Evolutionary conservation across 352 stramenopile genomes (phyloP), one percentile per base, ranked within the genome.

Genomic region (Phytophthora podocarpi): DNA sequence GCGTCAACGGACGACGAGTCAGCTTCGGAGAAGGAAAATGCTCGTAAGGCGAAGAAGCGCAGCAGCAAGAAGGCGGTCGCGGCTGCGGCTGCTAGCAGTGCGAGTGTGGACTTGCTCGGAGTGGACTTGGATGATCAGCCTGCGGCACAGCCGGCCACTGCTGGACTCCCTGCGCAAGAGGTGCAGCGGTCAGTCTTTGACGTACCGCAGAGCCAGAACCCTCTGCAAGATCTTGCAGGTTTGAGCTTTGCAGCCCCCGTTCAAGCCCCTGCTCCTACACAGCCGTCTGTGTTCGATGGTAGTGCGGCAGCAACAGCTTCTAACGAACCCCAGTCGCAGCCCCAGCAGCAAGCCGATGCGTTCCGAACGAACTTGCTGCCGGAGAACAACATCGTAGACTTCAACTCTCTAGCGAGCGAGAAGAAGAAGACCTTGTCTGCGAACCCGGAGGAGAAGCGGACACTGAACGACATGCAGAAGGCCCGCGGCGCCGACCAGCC

Each of bases 311-410:
- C 54, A 51, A 9, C 11, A 34, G 21, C 43, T 35, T 32, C 27
- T 16, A 31, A 30, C 9, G 52, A 64, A n/a, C 23, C 51, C 16
- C 15, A 41, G 42, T 4, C 35, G 15, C 56, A 62, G 23, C 23
- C 34, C 24, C 47, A 50, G 30, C 60, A 62, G 49, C 65, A 60
- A 54, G n/a, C 32, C 7, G 37, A 64, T 51, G 47, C 71, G 34
- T 82, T 85, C 52, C 51, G 47, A n/a, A 82, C 80, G 16, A 86
- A 67, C 35, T 28, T 90, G 20, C 60, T 90, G 23, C 81, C 81
- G 4, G 81, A 90, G 43, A 88, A 88, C 57, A 74, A 85, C 62
- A 78, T 90, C 46, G 74, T 90, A 15, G 76, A 90, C 50, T 76
- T 88, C 2, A 71, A 52, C 30, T 75, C 73, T 54, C 63, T 90